Evolutionary conservation across 129 eudicot genomes (phyloP).

Genomic region (Saussurea involucrata): DNA sequence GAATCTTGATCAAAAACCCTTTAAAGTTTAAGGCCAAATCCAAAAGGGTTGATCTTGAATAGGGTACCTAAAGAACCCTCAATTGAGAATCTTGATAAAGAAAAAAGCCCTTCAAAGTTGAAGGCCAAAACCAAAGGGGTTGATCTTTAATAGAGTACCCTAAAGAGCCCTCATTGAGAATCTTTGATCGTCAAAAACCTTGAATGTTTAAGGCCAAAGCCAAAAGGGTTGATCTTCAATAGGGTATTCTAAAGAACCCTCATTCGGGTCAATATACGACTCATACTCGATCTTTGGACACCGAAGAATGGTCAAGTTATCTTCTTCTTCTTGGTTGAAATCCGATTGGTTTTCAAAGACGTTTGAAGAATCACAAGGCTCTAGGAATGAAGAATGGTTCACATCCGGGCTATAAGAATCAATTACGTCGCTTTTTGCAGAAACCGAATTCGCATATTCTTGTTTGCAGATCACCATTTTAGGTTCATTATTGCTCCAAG

Average conservation of each 20-base stretch:
- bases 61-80: constrained; percentile 45
- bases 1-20: constrained; percentile 14
- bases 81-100: constrained; percentile 19
- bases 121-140: constrained; percentile 73
- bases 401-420: constrained; percentile 72
- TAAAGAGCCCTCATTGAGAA: constrained; percentile 39
- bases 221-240: constrained; percentile 67
- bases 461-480: constrained; percentile 37
- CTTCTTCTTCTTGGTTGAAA: constrained; percentile 65
- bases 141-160: constrained; percentile 61
- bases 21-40: constrained; percentile 54
- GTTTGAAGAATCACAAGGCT: constrained; percentile 54
- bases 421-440: constrained; percentile 65
- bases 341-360: constrained; percentile 47
- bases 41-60: constrained; percentile 64
- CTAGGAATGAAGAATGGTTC: constrained; percentile 42
- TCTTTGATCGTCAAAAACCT: constrained; percentile 9
- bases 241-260: constrained; percentile 47
- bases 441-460: constrained; percentile 67
- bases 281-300: constrained; percentile 63
- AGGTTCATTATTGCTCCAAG: constrained; percentile 23
- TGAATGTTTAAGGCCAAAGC: constrained; percentile 59
- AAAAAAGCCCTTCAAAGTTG: constrained; percentile 12
- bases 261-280: constrained; percentile 43
- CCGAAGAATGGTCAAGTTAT: constrained; percentile 44